Evolutionary conservation across 257 asterid genomes (phyloP), one percentile per base, ranked within the genome.

Genomic region (Fraxinus excelsior): DNA sequence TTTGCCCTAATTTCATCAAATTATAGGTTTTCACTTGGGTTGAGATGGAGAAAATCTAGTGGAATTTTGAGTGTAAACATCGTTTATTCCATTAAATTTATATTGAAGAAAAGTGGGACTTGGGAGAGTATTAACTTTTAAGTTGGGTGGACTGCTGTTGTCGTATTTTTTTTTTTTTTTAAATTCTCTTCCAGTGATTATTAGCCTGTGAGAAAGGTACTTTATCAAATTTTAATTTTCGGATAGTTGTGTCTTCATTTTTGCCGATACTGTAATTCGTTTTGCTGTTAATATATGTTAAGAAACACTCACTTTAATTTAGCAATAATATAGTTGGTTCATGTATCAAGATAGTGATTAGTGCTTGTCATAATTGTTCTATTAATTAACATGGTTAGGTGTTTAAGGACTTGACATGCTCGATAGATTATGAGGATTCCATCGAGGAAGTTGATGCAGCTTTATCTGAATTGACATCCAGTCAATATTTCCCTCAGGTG

Each of bases 401-500:
- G 70, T 75, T 84, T 53, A 86, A 78, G 78, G 74, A 79, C 79
- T 82, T 91, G 77, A 81, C 82, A 60, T 78, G 90, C 73, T 87
- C 87, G 32, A 86, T 70, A 21, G 85, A 81, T 67, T 85, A 86
- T 84, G 84, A 64, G 75, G 93, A 85, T n/a, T 87, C 83, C 58
- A 76, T 93, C 72, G 67, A 76, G 72, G 89, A 86, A 84, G 84
- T 93, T 62, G 91, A 91, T 80, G 83, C 76, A 40, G 90, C 88
- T 79, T 88, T 93, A 82, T 69, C 78, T 60, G 87, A 87, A 72
- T 72, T 91, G 78, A 82, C 80, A 51, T 81, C 84, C 60, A 74
- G 66, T 80, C 88, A 87, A 28, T 16, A 23, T 81, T 87, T 91
- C 46, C 95, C 98, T 5, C 83, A 85, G 97, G 98, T 93, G 38